A percentile compares a stretch with the other conserved stretches of the same genome.
These are phyloP conservation scores for Pisolithus albus DNA, from an alignment of 768 basidiomycete genomes.

Conservation along the genomic window DNA sequence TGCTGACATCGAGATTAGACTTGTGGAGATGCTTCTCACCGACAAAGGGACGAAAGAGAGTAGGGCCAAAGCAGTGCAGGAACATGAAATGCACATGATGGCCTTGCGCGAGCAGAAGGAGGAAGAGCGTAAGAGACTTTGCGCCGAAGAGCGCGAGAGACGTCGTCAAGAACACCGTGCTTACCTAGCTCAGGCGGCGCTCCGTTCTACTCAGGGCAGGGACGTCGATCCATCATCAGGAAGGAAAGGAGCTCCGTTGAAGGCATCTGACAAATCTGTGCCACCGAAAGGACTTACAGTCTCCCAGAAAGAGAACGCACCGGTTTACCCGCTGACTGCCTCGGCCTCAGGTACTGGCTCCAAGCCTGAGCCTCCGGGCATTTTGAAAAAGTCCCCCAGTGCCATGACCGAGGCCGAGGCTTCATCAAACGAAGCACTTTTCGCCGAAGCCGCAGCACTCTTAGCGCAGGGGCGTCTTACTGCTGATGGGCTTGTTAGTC, in stretches of 20 bases:
- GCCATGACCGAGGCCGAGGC: slow-evolving; percentile 20
- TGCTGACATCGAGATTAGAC: slow-evolving; percentile 24
- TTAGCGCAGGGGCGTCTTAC: slow-evolving; percentile 7
- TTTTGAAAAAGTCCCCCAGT: slow-evolving; percentile 22
- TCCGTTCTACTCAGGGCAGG: slow-evolving; percentile 12
- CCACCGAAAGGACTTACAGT: slow-evolving; percentile 10
- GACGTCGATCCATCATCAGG: slow-evolving; percentile 10
- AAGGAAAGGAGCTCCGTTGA: slow-evolving; percentile 10
- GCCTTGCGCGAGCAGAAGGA: slow-evolving; percentile 28
- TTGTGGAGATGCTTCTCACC: slow-evolving; percentile 21
- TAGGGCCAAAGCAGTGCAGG: slow-evolving; percentile 23
- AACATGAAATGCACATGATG: slow-evolving; percentile 28
- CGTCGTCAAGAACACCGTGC: slow-evolving; percentile 15
- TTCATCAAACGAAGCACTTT: slow-evolving; percentile 19
- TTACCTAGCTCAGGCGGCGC: slow-evolving; percentile 14
- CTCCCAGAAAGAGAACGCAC: slow-evolving; percentile 22
- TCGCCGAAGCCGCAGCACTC: slow-evolving; percentile 18
- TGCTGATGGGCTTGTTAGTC: slow-evolving; percentile 1
- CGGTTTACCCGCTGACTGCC: slow-evolving; percentile 8
- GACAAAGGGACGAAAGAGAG: slow-evolving; percentile 24
- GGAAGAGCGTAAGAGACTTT: slow-evolving; percentile 25
- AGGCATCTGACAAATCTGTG: slow-evolving; percentile 10
- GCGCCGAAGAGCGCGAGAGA: slow-evolving; percentile 23
- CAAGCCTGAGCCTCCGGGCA: slow-evolving; percentile 16
- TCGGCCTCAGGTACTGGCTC: slow-evolving; percentile 2